Evolutionary conservation across 2,329 filamentous ascomycete species (phyloP), one percentile per base, ranked within the genome.

Genomic region (Thielaviopsis euricoi): DNA sequence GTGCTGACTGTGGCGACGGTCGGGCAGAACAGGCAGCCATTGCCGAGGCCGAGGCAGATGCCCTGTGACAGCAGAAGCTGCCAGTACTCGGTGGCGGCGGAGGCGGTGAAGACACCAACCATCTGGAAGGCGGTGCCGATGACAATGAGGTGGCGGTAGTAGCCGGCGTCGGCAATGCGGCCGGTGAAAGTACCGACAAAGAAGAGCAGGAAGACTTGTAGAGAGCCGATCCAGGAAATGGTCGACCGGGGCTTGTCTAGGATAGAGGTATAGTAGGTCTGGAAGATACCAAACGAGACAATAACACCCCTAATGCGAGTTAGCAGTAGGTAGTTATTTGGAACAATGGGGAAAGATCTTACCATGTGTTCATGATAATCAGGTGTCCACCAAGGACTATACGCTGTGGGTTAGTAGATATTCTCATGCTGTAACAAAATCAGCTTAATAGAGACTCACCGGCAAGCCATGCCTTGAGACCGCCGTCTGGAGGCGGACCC

Each of bases 11-110:
- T 76, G 1, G 83, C 79, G 33, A 87, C 74, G 49, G 76, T 73
- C 0, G 85, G 80, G 53, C 82, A 78, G 67, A 85, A 87, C 5
- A 86, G 68, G 61, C 74, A 80, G 6, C 83, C 83, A 58, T 77
- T 77, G 1, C 80, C 82, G 0, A 82, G 55, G 1, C 80, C 80
- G 61, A 76, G 69, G 57, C 74, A 74, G 10, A 80, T 60, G 2
- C 80, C 80, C 64, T 82, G 79, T 0, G 76, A 68, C 1, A 81
- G 67, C 21, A 82, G 65, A 1, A 80, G 65, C 57, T 82, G 79
- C 74, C 74, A 80, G 69, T 80, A 82, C 46, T 69, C 61, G 0
- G 69, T 71, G 23, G 70, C 70, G 10, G 67, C 66, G 0, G 74
- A 72, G 0, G 74, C 73, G 0, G 67, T 66, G 64, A 82, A 76